A percentile compares a stretch with the other conserved stretches of the same genome.
These are phyloP conservation scores for Boletus sp. DNA, from an alignment of 1,284 basidiomycete species.

Conservation along the genomic window DNA sequence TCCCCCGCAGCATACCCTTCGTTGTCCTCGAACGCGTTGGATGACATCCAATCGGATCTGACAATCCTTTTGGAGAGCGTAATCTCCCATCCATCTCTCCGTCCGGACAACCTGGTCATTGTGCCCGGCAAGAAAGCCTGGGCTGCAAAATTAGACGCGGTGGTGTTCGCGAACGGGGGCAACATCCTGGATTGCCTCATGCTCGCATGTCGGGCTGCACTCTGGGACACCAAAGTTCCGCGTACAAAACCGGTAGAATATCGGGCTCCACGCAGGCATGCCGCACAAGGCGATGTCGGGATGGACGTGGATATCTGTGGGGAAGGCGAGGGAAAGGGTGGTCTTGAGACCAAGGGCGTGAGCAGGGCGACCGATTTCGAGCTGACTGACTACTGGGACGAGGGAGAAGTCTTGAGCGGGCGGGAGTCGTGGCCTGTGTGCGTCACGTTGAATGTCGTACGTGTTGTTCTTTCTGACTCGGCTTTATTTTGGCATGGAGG, in stretches of 20 bases:
- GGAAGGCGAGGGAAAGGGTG: constrained; percentile 17
- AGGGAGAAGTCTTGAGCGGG: constrained; percentile 61
- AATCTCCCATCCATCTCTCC: constrained; percentile 57
- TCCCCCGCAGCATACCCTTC: constrained; percentile 75
- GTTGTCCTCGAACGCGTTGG: constrained; percentile 54
- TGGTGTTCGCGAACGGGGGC: constrained; percentile 67
- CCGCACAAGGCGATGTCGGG: constrained; percentile 27
- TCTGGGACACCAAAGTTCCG: constrained; percentile 79
- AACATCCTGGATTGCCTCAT: constrained; percentile 74
- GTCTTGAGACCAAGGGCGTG: constrained; percentile 53
- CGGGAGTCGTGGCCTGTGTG: constrained; percentile 67
- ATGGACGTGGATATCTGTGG: constrained; percentile 51
- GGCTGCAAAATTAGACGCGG: constrained; percentile 64
- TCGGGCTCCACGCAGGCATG: constrained; percentile 34
- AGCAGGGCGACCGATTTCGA: constrained; percentile 64
- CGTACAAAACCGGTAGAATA: constrained; percentile 65
- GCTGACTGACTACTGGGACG: constrained; percentile 79
- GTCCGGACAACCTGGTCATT: constrained; percentile 59
- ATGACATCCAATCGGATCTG: constrained; percentile 70
- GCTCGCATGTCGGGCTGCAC: constrained; percentile 67
- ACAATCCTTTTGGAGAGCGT: constrained; percentile 54
- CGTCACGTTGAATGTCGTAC: constrained; percentile 70
- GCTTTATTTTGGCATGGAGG: neutral
- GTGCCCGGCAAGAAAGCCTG: constrained; percentile 63
- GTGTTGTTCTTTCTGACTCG: constrained; percentile 20